Evolutionary conservation across 495 filamentous ascomycete species (phyloP).

Genomic region (Parathielavia hyrcaniae): DNA sequence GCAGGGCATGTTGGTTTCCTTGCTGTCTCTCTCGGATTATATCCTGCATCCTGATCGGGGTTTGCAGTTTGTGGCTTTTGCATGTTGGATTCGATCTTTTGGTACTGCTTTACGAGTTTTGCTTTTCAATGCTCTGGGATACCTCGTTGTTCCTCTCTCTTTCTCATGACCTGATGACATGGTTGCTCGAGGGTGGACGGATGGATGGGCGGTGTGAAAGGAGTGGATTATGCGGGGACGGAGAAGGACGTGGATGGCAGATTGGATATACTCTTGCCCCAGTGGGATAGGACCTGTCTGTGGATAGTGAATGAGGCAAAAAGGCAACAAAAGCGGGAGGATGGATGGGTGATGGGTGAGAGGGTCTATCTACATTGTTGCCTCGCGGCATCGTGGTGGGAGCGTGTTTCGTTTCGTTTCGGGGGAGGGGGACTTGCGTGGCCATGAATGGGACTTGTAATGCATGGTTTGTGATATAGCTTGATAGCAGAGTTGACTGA

Average conservation of each 20-base stretch:
- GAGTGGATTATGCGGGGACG: neutral
- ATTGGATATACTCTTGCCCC: neutral
- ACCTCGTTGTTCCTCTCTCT: neutral
- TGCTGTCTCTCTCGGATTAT: neutral
- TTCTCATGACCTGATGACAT: constrained; percentile 10
- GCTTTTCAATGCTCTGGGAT: neutral
- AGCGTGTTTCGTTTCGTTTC: constrained; percentile 28
- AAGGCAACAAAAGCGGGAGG: constrained; percentile 27
- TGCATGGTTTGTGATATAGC: too few relatives aligned
- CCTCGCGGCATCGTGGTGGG: constrained; percentile 41
- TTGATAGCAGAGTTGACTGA: neutral
- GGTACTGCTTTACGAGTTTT: neutral
- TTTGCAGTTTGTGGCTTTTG: neutral
- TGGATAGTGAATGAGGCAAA: neutral
- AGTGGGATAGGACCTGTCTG: too few relatives aligned
- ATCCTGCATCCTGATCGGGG: neutral
- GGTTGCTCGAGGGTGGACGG: neutral
- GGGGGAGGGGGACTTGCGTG: constrained; percentile 11
- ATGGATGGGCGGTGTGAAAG: too few relatives aligned
- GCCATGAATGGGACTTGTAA: constrained; percentile 5
- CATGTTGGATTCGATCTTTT: neutral
- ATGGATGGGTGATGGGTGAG: constrained; percentile 21
- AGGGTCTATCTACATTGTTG: constrained; percentile 36
- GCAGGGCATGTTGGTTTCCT: neutral
- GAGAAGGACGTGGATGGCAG: neutral